phyloP scores from a whole-genome alignment of 1,284 basidiomycete species.

The Microbotryum intermedium region DNA sequence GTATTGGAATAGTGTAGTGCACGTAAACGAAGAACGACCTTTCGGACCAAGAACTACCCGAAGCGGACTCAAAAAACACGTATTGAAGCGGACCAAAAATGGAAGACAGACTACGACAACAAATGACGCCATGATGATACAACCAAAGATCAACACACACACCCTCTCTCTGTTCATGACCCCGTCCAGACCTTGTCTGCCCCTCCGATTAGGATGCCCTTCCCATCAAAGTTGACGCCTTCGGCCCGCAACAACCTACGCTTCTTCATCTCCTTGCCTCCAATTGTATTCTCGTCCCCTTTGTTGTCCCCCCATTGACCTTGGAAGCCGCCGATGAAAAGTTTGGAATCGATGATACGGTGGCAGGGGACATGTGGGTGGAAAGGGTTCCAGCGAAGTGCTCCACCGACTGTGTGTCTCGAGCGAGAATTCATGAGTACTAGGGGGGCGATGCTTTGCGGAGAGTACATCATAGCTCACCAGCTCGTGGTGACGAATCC shows the following conservation, averaged over 20 bases:
- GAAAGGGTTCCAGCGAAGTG: constrained; percentile 55
- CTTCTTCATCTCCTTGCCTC: constrained; percentile 42
- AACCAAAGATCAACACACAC: no score
- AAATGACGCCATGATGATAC: no score
- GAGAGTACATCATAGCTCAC: background rate
- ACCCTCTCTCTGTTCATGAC: no score
- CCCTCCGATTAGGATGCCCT: constrained; percentile 41
- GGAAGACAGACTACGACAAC: no score
- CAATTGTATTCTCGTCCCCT: constrained; percentile 7
- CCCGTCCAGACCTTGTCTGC: constrained; percentile 18
- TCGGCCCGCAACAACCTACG: constrained; percentile 46
- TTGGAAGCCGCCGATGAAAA: constrained; percentile 50
- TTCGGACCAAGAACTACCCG: no score
- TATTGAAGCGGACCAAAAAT: no score
- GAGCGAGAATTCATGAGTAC: no score
- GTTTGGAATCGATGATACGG: constrained; percentile 53
- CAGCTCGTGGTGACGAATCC: background rate
- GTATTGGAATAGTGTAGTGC: no score
- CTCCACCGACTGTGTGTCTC: constrained; percentile 48
- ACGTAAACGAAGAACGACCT: no score
- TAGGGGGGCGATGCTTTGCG: no score
- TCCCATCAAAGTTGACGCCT: constrained; percentile 46
- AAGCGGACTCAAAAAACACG: no score
- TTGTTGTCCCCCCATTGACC: constrained; percentile 50
- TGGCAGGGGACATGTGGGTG: constrained; percentile 58